Evolutionary conservation across 352 stramenopile genomes (phyloP), one percentile per base, ranked within the genome.

Genomic region (Phytopythium montanum): DNA sequence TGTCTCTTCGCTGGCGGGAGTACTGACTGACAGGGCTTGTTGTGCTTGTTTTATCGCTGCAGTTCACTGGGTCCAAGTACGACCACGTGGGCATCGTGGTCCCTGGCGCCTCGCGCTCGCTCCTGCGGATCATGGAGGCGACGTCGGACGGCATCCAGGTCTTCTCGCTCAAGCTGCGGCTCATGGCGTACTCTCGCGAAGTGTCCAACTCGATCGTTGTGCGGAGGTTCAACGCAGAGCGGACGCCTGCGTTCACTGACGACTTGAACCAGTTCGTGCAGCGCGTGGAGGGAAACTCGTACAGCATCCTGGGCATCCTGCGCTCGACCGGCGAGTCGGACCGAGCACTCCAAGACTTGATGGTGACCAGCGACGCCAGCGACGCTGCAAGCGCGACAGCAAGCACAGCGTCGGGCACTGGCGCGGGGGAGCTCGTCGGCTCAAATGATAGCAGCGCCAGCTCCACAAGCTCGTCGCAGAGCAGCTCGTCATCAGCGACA

Each of bases 41-140:
- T 16, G 31, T 33, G n/a, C 1, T 48, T 8, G 25, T 23, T 28
- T 50, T 19, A 48, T n/a, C 49, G n/a, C n/a, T n/a, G n/a, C 56
- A 89, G 79, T 81, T 89, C 36, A 94, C 85, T 41, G 68, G 85
- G 6, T 72, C 83, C 2, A 87, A 78, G 53, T 95, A 93, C 53
- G 85, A 95, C 52, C 85, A 95, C 42, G 82, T 88, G 33, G 85
- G 77, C 0, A 88, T 95, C 18, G 83, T 95, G 16, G 81, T 93
- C 0, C 85, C 85, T 4, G 82, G 83, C 1, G 70, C 72, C 10
- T 88, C 81, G 0, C 69, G 60, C 0, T 72, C 81, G 9, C 63
- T 92, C 16, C 60, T 91, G n/a, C 75, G 81, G 1, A 87, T 95
- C 26, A 74, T 95, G 51, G 85, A 95, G 56, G 84, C 85, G 5